phyloP scores from a whole-genome alignment of 2,329 filamentous ascomycete species.

The Aureobasidium sp. region DNA sequence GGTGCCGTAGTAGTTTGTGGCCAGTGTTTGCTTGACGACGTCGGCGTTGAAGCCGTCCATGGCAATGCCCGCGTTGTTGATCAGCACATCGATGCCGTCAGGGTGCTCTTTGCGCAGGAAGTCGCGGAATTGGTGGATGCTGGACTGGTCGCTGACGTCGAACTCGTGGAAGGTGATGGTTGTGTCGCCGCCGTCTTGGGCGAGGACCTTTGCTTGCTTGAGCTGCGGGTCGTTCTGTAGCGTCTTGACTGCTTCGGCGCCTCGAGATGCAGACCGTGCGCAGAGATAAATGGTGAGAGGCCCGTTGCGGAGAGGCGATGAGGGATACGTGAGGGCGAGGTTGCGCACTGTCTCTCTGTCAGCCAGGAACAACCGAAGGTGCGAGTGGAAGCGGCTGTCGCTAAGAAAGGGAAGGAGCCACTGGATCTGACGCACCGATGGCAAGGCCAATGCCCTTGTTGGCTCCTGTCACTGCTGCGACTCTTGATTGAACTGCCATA shows the following conservation, averaged over 20 bases:
- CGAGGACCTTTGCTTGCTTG: constrained; percentile 38
- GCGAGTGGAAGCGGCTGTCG: neutral
- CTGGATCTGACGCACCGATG: constrained; percentile 27
- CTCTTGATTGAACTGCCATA: constrained; percentile 25
- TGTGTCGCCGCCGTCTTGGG: constrained; percentile 33
- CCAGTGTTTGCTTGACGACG: constrained; percentile 41
- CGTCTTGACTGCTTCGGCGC: constrained; percentile 37
- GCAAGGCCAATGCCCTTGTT: constrained; percentile 46
- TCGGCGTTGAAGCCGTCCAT: constrained; percentile 39
- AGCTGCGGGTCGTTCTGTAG: constrained; percentile 38
- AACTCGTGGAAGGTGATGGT: constrained; percentile 41
- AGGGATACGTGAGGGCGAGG: constrained; percentile 45
- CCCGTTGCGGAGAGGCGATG: constrained; percentile 38
- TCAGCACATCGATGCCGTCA: constrained; percentile 43
- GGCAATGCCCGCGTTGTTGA: constrained; percentile 47
- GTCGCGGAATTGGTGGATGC: constrained; percentile 35
- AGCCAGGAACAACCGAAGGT: neutral
- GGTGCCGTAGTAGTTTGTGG: constrained; percentile 46
- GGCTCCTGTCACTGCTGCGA: constrained; percentile 47
- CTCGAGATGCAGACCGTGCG: constrained; percentile 39
- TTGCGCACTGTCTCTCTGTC: constrained; percentile 35
- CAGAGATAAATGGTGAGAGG: constrained; percentile 47
- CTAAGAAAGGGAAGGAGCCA: too few species aligned
- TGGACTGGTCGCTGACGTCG: constrained; percentile 40
- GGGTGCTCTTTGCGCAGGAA: constrained; percentile 37